Percentiles rank a stretch among this genome's conserved stretches.
These are phyloP conservation scores for Globisporangium camurandrum DNA, from an alignment of 352 stramenopile genomes.

Conservation along the genomic window DNA sequence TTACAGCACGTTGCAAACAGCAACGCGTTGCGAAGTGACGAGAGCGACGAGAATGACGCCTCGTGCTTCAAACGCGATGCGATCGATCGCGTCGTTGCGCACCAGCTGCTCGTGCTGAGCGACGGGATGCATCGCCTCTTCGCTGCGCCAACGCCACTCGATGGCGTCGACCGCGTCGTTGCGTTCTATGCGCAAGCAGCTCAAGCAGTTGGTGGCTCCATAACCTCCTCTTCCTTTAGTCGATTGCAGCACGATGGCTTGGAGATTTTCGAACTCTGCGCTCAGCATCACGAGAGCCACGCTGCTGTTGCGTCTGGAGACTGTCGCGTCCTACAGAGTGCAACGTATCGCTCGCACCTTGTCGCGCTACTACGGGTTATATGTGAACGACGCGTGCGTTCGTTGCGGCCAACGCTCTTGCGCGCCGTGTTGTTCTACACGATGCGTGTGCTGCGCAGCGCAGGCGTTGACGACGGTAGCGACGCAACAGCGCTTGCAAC, in stretches of 20 bases:
- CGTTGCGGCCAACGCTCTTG: background rate
- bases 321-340: too few relatives aligned
- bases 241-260: slow-evolving; percentile 11
- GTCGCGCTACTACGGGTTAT: too few relatives aligned
- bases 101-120: slow-evolving; percentile 9
- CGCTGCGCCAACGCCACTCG: background rate
- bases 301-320: too few relatives aligned
- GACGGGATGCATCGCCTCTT: slow-evolving; percentile 10
- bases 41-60: background rate
- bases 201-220: background rate
- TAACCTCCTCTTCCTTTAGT: background rate
- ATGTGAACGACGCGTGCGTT: too few relatives aligned
- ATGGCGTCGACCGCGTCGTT: slow-evolving; percentile 1
- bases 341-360: too few relatives aligned
- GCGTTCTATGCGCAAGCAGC: background rate
- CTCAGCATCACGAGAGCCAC: slow-evolving; percentile 1
- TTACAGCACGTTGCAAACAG: background rate
- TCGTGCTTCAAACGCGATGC: too few relatives aligned
- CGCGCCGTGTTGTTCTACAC: slow-evolving; percentile 3
- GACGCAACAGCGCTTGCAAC: background rate
- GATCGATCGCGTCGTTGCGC: background rate
- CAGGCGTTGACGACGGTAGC: background rate
- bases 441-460: background rate
- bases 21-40: too few relatives aligned
- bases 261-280: slow-evolving; percentile 10